Evolutionary conservation across 768 basidiomycete genomes (phyloP).

Genomic region (Podaxis pistillaris): DNA sequence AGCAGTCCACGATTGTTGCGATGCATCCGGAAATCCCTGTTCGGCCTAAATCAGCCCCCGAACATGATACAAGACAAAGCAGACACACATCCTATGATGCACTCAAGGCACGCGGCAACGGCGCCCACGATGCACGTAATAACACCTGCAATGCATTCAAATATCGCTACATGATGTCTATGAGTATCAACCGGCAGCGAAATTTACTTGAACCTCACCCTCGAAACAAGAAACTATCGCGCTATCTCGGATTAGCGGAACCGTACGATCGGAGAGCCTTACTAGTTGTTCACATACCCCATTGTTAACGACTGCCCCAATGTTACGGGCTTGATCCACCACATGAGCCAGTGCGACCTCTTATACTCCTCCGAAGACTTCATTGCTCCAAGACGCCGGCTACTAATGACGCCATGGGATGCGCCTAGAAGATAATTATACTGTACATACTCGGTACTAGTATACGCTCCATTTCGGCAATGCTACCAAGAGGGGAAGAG

Average conservation of each 20-base stretch:
- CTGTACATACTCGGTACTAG: too few relatives aligned
- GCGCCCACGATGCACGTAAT: constrained; percentile 36
- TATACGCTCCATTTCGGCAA: too few relatives aligned
- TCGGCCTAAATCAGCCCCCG: constrained; percentile 23
- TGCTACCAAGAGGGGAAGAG: too few relatives aligned
- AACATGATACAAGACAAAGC: background rate
- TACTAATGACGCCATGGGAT: too few relatives aligned
- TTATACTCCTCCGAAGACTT: too few relatives aligned
- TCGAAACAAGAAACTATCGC: constrained; percentile 32
- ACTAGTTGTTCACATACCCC: background rate
- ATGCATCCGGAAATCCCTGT: constrained; percentile 36
- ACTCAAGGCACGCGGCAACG: constrained; percentile 45
- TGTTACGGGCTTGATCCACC: too few relatives aligned
- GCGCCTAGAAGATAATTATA: too few relatives aligned
- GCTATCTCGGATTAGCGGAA: background rate
- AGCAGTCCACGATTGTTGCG: constrained; percentile 39
- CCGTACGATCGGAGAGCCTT: background rate
- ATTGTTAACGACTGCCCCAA: background rate
- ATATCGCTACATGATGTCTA: constrained; percentile 27
- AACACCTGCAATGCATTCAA: constrained; percentile 42
- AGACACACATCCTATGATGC: constrained; percentile 42
- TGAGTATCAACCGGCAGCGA: background rate
- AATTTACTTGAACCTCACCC: constrained; percentile 17
- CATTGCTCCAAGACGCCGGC: too few relatives aligned
- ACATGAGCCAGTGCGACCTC: too few relatives aligned